A percentile compares a stretch with the other conserved stretches of the same genome.
phyloP scores from a whole-genome alignment of 2,329 filamentous ascomycete genomes.

The Colletotrichum nymphaeae region DNA sequence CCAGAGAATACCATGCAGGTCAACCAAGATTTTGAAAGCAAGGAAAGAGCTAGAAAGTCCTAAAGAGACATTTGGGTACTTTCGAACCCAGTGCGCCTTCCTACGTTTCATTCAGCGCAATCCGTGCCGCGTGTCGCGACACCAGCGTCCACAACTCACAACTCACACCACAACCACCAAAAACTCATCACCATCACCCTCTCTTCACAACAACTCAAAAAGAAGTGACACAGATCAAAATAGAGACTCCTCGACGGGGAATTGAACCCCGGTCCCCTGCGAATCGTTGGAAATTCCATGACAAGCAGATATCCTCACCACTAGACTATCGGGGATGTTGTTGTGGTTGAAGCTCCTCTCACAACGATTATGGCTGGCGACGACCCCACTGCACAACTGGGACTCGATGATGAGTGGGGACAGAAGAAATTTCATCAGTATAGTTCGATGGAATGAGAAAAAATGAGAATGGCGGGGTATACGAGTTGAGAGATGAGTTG shows the following conservation, averaged over 20 bases:
- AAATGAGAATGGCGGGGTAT: neutral
- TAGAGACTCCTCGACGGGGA: neutral
- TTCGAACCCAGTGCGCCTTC: neutral
- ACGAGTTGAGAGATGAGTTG: neutral
- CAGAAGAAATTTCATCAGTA: neutral
- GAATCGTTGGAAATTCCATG: neutral
- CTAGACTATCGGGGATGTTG: neutral
- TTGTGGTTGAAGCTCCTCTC: accelerated
- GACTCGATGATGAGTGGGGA: neutral
- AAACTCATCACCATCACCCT: neutral
- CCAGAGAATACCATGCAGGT: too few species aligned
- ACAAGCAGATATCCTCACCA: neutral
- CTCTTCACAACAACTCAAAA: neutral
- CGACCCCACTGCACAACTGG: neutral
- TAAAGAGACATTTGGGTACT: neutral
- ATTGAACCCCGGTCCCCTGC: neutral
- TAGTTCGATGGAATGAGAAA: neutral
- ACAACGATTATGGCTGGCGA: neutral
- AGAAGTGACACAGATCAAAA: neutral
- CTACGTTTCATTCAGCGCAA: neutral
- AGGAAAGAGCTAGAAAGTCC: too few species aligned
- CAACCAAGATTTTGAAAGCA: too few species aligned
- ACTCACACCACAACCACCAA: neutral
- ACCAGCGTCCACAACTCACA: neutral
- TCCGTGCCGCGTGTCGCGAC: too few species aligned